phyloP scores from a whole-genome alignment of 1,284 basidiomycete species.

The Ceratobasidium sp. region DNA sequence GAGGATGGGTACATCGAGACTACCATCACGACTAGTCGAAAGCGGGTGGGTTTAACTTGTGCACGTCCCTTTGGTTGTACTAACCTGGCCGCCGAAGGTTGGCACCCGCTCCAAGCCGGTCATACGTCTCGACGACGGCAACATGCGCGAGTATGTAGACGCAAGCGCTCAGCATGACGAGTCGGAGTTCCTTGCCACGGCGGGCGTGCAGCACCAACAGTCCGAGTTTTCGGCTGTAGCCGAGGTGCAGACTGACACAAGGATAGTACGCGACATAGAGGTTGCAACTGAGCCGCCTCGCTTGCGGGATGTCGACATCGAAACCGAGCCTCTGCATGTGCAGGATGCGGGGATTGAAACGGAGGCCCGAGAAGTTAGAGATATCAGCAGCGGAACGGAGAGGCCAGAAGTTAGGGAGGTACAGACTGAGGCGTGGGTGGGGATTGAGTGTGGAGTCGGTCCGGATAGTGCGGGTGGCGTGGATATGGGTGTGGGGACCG shows the following conservation, averaged over 20 bases:
- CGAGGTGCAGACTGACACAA: slow-evolving; percentile 20
- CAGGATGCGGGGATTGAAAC: slow-evolving; percentile 22
- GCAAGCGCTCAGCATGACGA: slow-evolving; percentile 69
- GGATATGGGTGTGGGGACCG: slow-evolving; percentile 18
- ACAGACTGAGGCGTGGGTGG: slow-evolving; percentile 23
- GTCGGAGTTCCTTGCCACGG: slow-evolving; percentile 57
- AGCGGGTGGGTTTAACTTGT: slow-evolving; percentile 60
- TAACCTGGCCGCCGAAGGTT: slow-evolving; percentile 61
- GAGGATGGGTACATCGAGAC: slow-evolving; percentile 60
- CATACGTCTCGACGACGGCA: slow-evolving; percentile 62
- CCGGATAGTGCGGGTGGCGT: slow-evolving; percentile 8
- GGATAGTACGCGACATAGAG: neutral
- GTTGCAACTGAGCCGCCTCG: slow-evolving; percentile 1
- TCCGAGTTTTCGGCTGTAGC: slow-evolving; percentile 22
- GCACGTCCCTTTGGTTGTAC: slow-evolving; percentile 29
- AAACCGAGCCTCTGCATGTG: slow-evolving; percentile 10
- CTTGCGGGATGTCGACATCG: slow-evolving; percentile 5
- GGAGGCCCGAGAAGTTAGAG: slow-evolving; percentile 1
- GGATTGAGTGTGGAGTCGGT: slow-evolving; percentile 23
- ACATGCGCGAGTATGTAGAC: slow-evolving; percentile 65
- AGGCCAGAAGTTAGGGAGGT: slow-evolving; percentile 18
- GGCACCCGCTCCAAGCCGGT: slow-evolving; percentile 58
- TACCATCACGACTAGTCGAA: slow-evolving; percentile 80
- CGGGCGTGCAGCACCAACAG: slow-evolving; percentile 51
- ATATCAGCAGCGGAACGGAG: slow-evolving; percentile 15